Evolutionary conservation across 257 asterid species (phyloP).

Genomic region (Coffea eugenioides): DNA sequence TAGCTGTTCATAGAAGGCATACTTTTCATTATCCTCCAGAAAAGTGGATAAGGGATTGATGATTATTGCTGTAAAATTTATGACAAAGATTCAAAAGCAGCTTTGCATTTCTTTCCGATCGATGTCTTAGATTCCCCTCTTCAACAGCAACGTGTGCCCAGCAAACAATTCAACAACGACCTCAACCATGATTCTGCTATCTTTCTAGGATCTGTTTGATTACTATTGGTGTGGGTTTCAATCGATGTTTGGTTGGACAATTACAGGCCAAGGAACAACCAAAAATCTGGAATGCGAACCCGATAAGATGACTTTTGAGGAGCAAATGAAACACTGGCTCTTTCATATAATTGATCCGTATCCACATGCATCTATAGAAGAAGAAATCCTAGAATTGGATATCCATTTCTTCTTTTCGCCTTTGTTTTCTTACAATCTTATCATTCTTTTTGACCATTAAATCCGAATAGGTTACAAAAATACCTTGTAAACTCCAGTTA

Average conservation of each 20-base stretch:
- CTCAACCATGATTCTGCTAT: neutral
- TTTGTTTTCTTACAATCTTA: no score
- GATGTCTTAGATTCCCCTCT: neutral
- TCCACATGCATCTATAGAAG: neutral
- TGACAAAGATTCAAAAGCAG: neutral
- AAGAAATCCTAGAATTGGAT: neutral
- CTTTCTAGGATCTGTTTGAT: neutral
- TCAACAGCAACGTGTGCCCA: neutral
- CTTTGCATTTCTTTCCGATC: neutral
- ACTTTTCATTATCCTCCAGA: neutral
- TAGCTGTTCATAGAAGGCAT: neutral
- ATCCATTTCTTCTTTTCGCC: neutral
- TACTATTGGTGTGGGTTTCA: slow-evolving; percentile 6
- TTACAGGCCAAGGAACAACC: neutral
- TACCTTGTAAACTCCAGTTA: neutral
- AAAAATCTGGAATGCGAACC: neutral
- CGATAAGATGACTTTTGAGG: neutral
- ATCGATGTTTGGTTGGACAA: neutral
- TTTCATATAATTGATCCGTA: neutral
- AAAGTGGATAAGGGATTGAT: neutral
- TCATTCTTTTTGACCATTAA: no score
- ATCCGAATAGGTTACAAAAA: no score
- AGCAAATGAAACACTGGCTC: neutral
- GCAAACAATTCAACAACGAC: neutral
- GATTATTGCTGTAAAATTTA: neutral